phyloP scores from a whole-genome alignment of 306 rosid genomes.

The Herpetospermum pedunculosum region DNA sequence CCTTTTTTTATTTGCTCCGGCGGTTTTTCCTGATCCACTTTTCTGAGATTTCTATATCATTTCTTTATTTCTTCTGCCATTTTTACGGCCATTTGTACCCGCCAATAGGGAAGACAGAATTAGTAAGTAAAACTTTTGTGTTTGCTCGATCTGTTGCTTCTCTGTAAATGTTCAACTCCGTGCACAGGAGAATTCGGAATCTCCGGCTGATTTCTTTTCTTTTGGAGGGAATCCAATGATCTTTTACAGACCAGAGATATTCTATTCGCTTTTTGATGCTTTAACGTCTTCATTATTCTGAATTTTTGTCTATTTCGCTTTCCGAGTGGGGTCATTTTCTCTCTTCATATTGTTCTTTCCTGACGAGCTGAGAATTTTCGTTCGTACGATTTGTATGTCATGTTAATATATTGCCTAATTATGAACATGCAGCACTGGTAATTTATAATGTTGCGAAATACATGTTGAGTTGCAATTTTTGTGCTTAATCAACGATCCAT shows the following conservation, averaged over 20 bases:
- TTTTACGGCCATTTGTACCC: not conserved
- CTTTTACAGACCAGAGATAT: not conserved
- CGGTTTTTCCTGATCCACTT: not conserved
- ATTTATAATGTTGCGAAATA: not conserved
- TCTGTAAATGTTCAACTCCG: not conserved
- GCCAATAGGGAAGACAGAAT: not conserved
- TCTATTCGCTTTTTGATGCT: not conserved
- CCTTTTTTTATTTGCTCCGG: not conserved
- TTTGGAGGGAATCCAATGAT: not conserved
- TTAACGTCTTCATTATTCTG: not conserved
- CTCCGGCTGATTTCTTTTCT: not conserved
- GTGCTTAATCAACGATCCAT: not conserved
- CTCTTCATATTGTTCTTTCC: not conserved
- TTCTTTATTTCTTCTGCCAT: not conserved
- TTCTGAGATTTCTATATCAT: not conserved
- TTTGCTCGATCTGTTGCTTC: not conserved
- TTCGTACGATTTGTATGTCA: not conserved
- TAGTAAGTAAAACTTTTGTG: not conserved
- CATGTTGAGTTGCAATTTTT: not conserved
- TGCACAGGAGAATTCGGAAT: not conserved
- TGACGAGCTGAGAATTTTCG: not conserved
- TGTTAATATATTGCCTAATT: not conserved
- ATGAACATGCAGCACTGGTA: not conserved
- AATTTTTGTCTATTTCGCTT: not conserved
- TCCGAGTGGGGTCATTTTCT: not conserved